Conservation (phyloP, 78 protist genomes). For the Dictyostelium purpureum region DNA sequence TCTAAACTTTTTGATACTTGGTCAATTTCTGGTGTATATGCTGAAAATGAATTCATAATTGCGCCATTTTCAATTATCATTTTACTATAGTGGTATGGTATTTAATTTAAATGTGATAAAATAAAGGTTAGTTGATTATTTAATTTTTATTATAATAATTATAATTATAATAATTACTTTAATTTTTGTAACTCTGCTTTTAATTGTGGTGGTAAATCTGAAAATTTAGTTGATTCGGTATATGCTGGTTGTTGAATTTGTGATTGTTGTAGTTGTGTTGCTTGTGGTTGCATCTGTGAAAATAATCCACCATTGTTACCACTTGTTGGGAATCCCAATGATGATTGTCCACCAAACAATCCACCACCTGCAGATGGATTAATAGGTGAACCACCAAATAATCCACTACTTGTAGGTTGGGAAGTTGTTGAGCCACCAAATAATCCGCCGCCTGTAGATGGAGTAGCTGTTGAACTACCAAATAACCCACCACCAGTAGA, state of each 20-base stretch:
- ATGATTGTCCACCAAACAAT: background rate
- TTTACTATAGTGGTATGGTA: background rate
- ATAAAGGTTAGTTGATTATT: too few species aligned
- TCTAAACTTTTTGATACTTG: conserved; percentile 11
- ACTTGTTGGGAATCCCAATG: background rate
- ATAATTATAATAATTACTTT: conserved; percentile 2
- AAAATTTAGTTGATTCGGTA: conserved; percentile 8
- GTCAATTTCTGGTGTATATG: background rate
- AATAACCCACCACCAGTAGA: conserved; percentile 14
- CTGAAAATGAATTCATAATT: conserved; percentile 59
- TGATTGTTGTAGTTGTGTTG: background rate
- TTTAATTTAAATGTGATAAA: too few species aligned
- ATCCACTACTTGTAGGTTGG: background rate
- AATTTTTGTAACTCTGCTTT: conserved; percentile 31
- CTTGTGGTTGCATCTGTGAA: background rate
- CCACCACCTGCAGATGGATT: background rate
- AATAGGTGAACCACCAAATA: background rate
- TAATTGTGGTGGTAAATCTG: conserved; percentile 23
- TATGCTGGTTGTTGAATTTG: background rate
- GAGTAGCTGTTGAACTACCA: background rate
- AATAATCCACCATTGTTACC: background rate
- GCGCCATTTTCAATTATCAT: conserved; percentile 26
- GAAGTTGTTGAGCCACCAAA: background rate
- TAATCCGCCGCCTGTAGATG: conserved; percentile 12
- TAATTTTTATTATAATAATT: too few species aligned